Percentiles rank a stretch among this genome's conserved stretches.
Conservation (phyloP, 1,284 basidiomycete genomes). For the Pseudozyma thailandica region DNA sequence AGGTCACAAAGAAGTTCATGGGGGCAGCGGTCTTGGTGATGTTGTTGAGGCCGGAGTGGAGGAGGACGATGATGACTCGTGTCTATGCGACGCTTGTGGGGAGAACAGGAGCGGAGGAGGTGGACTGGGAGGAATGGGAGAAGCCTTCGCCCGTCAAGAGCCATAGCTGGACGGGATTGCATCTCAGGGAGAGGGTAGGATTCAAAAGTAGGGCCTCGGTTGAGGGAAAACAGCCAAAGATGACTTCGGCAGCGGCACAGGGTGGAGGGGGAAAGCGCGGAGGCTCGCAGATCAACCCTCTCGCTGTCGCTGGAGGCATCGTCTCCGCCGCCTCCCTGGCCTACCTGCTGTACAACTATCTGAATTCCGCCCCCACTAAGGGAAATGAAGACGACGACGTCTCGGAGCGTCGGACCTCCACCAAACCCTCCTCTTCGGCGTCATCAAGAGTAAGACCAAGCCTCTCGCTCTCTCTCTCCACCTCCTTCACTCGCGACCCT, state of each 20-base stretch:
- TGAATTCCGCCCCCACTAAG: conserved; percentile 5
- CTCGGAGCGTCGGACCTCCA: conserved; percentile 2
- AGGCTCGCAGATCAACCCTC: conserved; percentile 9
- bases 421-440: not conserved
- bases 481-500: conserved; percentile 17
- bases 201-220: not conserved
- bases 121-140: conserved; percentile 43
- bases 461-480: conserved; percentile 30
- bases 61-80: conserved; percentile 15
- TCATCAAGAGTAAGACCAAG: conserved; percentile 6
- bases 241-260: conserved; percentile 4
- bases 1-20: conserved; percentile 12
- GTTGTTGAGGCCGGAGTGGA: conserved; percentile 34
- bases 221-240: not conserved
- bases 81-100: conserved; percentile 9
- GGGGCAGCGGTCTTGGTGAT: conserved; percentile 21
- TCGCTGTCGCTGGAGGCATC: conserved; percentile 35
- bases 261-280: conserved; percentile 2
- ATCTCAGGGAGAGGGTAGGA: conserved; percentile 27
- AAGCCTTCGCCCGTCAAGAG: not conserved
- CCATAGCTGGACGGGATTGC: conserved; percentile 27
- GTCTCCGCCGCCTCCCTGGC: conserved; percentile 34
- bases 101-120: not conserved
- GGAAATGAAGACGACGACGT: conserved; percentile 23
- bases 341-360: conserved; percentile 40